Evolutionary conservation across 176 grass and related monocot genomes (phyloP).

Genomic region (Paspalum notatum): DNA sequence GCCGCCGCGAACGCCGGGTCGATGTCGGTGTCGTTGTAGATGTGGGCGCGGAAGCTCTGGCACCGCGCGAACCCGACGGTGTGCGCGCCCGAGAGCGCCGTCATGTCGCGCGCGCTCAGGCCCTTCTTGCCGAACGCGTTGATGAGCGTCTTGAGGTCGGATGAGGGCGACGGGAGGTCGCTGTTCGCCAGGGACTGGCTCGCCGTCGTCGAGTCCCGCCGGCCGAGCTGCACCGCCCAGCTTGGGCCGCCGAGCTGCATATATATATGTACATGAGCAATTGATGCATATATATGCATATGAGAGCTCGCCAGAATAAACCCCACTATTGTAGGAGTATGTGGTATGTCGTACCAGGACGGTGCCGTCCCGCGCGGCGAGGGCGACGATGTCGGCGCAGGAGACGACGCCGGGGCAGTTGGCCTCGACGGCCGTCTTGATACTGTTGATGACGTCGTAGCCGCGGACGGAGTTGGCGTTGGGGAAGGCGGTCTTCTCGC

Average conservation of each 20-base stretch:
- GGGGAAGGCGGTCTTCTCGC: constrained; percentile 55
- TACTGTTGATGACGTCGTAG: constrained; percentile 54
- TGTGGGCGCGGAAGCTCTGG: constrained; percentile 54
- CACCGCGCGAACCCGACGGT: constrained; percentile 56
- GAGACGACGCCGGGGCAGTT: constrained; percentile 59
- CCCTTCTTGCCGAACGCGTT: constrained; percentile 39
- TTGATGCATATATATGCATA: too few relatives aligned
- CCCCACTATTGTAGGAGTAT: not conserved
- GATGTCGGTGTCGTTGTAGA: constrained; percentile 59
- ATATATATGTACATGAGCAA: not conserved
- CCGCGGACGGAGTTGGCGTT: constrained; percentile 58
- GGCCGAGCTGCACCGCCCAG: constrained; percentile 56
- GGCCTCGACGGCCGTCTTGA: constrained; percentile 48
- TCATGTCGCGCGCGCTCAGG: constrained; percentile 55
- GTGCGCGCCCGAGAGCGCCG: constrained; percentile 66
- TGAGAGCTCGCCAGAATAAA: too few relatives aligned
- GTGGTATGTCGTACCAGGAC: constrained; percentile 54
- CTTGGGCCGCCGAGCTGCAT: constrained; percentile 51
- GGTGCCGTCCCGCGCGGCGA: constrained; percentile 71
- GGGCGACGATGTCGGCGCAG: constrained; percentile 80
- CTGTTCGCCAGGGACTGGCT: constrained; percentile 47
- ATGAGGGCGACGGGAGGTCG: constrained; percentile 43
- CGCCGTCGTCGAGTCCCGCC: constrained; percentile 67
- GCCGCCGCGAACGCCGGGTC: constrained; percentile 41
- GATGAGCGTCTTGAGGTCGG: constrained; percentile 44